Evolutionary conservation across 208 protist species (phyloP).

Genomic region (Leishmania amazonensis): DNA sequence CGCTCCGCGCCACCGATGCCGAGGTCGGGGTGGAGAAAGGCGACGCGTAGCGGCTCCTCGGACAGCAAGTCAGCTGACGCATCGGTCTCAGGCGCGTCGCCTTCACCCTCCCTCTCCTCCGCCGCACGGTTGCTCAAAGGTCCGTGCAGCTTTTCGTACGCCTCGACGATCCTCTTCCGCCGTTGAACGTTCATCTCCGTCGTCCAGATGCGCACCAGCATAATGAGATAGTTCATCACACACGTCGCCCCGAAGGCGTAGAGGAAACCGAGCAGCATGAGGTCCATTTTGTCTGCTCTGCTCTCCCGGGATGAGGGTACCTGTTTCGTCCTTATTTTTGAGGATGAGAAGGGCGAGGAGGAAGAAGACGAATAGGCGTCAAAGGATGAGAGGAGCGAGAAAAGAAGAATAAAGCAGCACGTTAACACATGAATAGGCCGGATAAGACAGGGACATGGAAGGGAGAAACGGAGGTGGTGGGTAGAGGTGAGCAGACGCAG

Average conservation of each 20-base stretch:
- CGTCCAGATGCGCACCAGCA: constrained; percentile 33
- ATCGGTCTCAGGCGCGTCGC: not conserved
- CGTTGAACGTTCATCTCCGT: constrained; percentile 22
- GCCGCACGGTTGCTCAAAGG: not conserved
- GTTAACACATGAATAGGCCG: no score
- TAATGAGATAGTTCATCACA: constrained; percentile 38
- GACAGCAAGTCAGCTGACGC: constrained; percentile 19
- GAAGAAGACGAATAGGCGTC: not conserved
- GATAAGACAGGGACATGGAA: not conserved
- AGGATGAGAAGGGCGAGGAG: not conserved
- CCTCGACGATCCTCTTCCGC: constrained; percentile 19
- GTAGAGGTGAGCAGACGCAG: not conserved
- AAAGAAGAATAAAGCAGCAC: no score
- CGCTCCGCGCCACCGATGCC: constrained; percentile 98
- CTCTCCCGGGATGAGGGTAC: not conserved
- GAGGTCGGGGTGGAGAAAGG: constrained; percentile 96
- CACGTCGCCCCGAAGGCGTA: constrained; percentile 47
- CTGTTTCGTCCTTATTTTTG: not conserved
- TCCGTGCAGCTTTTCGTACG: constrained; percentile 7
- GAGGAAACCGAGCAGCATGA: constrained; percentile 29
- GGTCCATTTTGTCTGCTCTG: constrained; percentile 2
- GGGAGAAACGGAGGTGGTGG: no score
- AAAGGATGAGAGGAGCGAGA: not conserved
- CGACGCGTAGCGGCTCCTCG: constrained; percentile 50
- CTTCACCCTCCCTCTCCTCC: not conserved